These are phyloP conservation scores for Monosporascus sp. DNA, from an alignment of 2,329 filamentous ascomycete species.

Conservation along the genomic window DNA sequence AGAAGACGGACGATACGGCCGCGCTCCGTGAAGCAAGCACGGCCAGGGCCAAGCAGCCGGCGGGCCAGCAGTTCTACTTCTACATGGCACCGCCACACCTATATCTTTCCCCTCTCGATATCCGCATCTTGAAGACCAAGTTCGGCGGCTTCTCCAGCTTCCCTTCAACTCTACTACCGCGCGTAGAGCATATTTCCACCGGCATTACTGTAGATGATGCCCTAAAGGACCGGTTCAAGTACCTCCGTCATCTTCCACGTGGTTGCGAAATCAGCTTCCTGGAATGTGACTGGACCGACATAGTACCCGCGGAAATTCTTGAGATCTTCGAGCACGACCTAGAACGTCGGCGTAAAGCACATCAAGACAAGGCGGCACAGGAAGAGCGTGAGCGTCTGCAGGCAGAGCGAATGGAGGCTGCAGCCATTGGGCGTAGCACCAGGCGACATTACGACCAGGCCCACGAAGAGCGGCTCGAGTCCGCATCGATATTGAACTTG, in stretches of 20 bases:
- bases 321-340: conserved; percentile 72
- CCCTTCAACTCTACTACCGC: conserved; percentile 78
- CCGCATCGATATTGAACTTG: conserved; percentile 39
- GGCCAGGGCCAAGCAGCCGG: conserved; percentile 22
- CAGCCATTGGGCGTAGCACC: conserved; percentile 54
- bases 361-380: conserved; percentile 75
- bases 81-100: conserved; percentile 84
- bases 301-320: conserved; percentile 71
- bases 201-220: conserved; percentile 85
- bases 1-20: conserved; percentile 27
- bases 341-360: conserved; percentile 67
- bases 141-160: conserved; percentile 80
- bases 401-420: conserved; percentile 74
- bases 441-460: conserved; percentile 33
- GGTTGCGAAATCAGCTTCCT: conserved; percentile 90
- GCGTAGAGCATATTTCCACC: conserved; percentile 83
- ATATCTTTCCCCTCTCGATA: conserved; percentile 85
- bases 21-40: conserved; percentile 16
- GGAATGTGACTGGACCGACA: conserved; percentile 93
- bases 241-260: conserved; percentile 77
- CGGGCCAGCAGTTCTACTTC: conserved; percentile 66
- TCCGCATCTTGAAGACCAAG: conserved; percentile 83
- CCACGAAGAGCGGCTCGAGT: conserved; percentile 34
- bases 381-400: conserved; percentile 82
- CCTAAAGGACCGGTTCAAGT: conserved; percentile 77